Evolutionary conservation across 1,284 basidiomycete genomes (phyloP), one percentile per base, ranked within the genome.

Genomic region (Moniliella sp.): DNA sequence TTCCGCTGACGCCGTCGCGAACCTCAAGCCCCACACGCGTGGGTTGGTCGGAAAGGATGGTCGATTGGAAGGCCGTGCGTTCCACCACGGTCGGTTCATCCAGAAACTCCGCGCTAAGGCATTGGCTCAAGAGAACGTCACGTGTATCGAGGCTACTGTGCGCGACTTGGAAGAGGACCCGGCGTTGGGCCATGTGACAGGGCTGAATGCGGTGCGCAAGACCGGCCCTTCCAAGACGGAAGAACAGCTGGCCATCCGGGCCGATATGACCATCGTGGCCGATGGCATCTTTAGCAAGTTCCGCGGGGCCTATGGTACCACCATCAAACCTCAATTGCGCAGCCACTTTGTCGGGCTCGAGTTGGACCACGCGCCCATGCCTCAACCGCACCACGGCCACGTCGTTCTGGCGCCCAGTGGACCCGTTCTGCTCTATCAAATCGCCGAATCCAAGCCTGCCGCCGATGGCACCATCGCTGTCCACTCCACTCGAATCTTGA

Each of bases 211-310:
- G 32, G 47, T 47, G 34, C 38, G 23, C 35, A 0, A 31, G 32
- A 14, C 12, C 15, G 5, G 13, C 5, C 27, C 5, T 10, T 0
- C 40, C 34, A 16, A 30, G 5, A 4, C 36, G 16, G 18, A 33
- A 13, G 18, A 35, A 14, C 43, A 28, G 14, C 38, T 36, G 29
- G 58, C 62, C 30, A 58, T 65, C 32, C 70, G 66, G 34, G 82
- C 79, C 0, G 73, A 76, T 27, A 62, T 97, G 28, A 82, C 82
- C 28, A 67, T 97, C 56, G 66, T 94, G 35, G 83, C 84, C 5
- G 88, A 97, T 60, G 88, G 88, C 0, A 93, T 83, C 62, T 83
- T 84, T 62, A 88, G 82, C 27, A 79, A 78, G 49, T 80, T 81
- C 65, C 68, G 78, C 30, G 47, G 57, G 9, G 47, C 50, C 57